phyloP scores from a whole-genome alignment of 441 rosid species.

The Erysimum cheiri region DNA sequence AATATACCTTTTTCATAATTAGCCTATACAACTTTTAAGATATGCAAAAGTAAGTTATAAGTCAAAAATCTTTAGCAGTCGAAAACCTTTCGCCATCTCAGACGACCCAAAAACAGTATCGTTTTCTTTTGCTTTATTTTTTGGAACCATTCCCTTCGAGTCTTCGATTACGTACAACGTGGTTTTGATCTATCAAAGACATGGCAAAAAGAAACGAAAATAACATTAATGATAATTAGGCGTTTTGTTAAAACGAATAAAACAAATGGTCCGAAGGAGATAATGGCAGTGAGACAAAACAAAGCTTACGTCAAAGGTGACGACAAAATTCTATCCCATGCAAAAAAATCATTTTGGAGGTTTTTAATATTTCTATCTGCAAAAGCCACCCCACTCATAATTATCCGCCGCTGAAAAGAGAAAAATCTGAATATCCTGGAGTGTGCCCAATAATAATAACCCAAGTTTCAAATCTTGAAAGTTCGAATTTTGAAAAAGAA shows the following conservation, averaged over 20 bases:
- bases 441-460: background rate
- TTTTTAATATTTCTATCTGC: constrained; percentile 31
- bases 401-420: constrained; percentile 14
- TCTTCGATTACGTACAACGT: constrained; percentile 9
- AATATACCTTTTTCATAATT: too few species aligned
- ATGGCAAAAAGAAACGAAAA: constrained; percentile 27
- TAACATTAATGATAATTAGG: constrained; percentile 27
- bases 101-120: background rate
- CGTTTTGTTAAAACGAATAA: constrained; percentile 36
- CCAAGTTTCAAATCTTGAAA: constrained; percentile 22
- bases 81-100: background rate
- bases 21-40: too few species aligned
- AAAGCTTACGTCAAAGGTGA: constrained; percentile 38
- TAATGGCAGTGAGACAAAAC: constrained; percentile 36
- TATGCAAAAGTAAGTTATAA: background rate
- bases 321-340: constrained; percentile 41
- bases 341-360: constrained; percentile 1
- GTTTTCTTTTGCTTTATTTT: background rate
- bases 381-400: constrained; percentile 29
- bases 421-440: background rate
- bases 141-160: background rate
- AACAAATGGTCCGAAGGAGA: constrained; percentile 29
- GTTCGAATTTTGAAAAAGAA: constrained; percentile 10
- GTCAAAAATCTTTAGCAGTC: background rate
- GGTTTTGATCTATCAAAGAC: constrained; percentile 1